Conservation (phyloP, 495 filamentous ascomycete genomes). For the Podospora tetraspora region DNA sequence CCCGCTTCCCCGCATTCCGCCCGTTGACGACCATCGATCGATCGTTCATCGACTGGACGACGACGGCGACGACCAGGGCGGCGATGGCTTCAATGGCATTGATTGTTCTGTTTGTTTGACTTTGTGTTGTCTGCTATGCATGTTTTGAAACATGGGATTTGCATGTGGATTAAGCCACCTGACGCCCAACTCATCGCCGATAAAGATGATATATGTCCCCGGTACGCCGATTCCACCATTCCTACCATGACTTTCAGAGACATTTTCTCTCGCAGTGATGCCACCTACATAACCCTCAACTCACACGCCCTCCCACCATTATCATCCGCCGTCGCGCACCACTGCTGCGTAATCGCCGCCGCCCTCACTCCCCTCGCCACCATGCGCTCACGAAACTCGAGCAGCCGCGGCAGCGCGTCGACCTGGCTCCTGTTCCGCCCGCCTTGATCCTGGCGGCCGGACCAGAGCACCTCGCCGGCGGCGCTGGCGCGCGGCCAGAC, state of each 20-base stretch:
- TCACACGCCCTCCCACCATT: constrained; percentile 20
- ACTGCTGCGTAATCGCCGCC: constrained; percentile 45
- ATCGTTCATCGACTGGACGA: not conserved
- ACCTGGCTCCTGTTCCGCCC: constrained; percentile 62
- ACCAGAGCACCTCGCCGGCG: constrained; percentile 73
- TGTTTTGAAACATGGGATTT: not conserved
- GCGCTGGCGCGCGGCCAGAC: constrained; percentile 72
- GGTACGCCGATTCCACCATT: not conserved
- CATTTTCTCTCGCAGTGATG: too few relatives aligned
- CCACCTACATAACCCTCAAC: constrained; percentile 9
- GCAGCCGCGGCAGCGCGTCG: constrained; percentile 58
- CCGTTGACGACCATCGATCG: not conserved
- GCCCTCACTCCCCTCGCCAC: constrained; percentile 57
- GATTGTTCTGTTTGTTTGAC: not conserved
- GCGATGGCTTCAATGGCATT: not conserved
- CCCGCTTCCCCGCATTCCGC: not conserved
- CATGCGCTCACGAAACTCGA: constrained; percentile 67
- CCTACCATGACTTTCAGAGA: too few relatives aligned
- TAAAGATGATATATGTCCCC: not conserved
- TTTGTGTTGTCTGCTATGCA: not conserved
- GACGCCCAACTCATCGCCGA: not conserved
- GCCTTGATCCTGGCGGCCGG: constrained; percentile 50
- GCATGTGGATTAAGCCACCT: not conserved
- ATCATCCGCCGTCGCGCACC: constrained; percentile 42
- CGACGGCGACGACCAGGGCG: not conserved